Conservation (phyloP, 163 green algal species). For the Chlamydomonas reinhardtii region DNA sequence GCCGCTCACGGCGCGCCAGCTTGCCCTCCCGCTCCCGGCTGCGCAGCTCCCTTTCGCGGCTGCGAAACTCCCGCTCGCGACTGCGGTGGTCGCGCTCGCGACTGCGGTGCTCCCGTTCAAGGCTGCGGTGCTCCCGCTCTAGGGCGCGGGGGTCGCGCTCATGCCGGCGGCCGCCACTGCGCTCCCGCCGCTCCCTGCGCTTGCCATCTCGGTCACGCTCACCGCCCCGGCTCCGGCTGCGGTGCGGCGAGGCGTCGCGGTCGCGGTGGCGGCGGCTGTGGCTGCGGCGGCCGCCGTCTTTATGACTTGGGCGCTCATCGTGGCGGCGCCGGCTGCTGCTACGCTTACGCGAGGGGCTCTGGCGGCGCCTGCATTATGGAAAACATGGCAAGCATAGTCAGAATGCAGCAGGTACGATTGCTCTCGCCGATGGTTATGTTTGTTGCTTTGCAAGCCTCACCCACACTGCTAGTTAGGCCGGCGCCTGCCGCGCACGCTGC, state of each 20-base stretch:
- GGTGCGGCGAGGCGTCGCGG: neutral
- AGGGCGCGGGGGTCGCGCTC: neutral
- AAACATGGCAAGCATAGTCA: too few species aligned
- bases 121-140: constrained; percentile 5
- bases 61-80: constrained; percentile 28
- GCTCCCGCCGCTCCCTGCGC: neutral
- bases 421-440: too few species aligned
- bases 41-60: constrained; percentile 26
- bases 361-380: neutral
- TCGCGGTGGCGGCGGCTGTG: neutral
- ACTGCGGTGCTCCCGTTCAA: constrained; percentile 20
- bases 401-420: too few species aligned
- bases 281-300: neutral
- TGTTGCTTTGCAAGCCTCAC: too few species aligned
- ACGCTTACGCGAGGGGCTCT: neutral
- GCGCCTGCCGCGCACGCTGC: too few species aligned
- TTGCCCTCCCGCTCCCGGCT: constrained; percentile 39
- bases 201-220: neutral
- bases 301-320: neutral
- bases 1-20: neutral
- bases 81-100: constrained; percentile 37
- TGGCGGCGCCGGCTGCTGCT: neutral
- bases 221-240: neutral
- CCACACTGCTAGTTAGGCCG: too few species aligned
- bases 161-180: neutral